These are phyloP conservation scores for Garcia nutans DNA, from an alignment of 345 rosid species.

Conservation along the genomic window DNA sequence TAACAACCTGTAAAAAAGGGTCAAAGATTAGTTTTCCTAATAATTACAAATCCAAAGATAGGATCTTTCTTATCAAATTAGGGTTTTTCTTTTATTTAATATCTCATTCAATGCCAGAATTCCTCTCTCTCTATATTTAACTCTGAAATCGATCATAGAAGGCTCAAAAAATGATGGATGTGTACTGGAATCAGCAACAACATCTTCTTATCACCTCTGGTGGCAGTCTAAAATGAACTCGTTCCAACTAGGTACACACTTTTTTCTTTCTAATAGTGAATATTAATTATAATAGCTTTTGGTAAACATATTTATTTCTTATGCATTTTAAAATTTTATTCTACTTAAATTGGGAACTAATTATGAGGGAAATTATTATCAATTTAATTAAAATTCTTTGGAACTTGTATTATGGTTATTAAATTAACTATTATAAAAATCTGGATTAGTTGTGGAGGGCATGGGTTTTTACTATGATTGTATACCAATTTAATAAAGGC, in stretches of 20 bases:
- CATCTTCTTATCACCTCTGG: constrained; percentile 39
- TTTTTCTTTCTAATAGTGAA: not conserved
- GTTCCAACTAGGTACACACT: constrained; percentile 49
- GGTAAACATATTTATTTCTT: not conserved
- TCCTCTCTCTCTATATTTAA: not conserved
- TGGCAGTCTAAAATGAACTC: constrained; percentile 47
- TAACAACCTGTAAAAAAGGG: not conserved
- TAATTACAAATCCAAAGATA: too few species aligned
- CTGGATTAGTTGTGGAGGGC: not conserved
- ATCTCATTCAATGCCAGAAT: too few species aligned
- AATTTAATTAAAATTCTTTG: not conserved
- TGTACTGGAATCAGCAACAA: constrained; percentile 67
- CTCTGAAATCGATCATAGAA: not conserved
- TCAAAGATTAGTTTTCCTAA: too few species aligned
- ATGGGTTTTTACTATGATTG: not conserved
- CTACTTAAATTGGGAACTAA: not conserved
- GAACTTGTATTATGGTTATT: not conserved
- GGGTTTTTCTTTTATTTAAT: too few species aligned
- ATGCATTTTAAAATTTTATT: too few species aligned
- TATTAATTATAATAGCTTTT: not conserved
- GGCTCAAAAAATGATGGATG: constrained; percentile 47
- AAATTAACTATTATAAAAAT: not conserved
- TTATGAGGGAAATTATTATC: not conserved
- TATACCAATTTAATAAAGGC: too few species aligned
- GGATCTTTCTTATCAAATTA: too few species aligned